Percentiles rank a stretch among this genome's conserved stretches.
phyloP scores from a whole-genome alignment of 352 stramenopile genomes.

The Pythium scleroteichum region DNA sequence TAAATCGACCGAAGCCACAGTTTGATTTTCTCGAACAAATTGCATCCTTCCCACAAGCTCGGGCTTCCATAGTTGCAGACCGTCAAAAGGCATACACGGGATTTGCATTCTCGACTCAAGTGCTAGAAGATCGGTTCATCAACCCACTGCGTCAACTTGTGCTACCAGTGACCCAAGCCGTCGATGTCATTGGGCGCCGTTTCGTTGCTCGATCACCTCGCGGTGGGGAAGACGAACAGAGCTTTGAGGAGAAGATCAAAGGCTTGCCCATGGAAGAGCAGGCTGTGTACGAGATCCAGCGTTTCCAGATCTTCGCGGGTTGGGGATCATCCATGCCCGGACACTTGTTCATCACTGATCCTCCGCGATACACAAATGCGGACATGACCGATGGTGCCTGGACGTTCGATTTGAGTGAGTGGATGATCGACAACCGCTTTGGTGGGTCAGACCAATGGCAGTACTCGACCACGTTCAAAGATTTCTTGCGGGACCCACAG shows the following conservation, averaged over 20 bases:
- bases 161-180: slow-evolving; percentile 62
- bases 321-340: slow-evolving; percentile 79
- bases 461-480: slow-evolving; percentile 85
- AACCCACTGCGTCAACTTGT: slow-evolving; percentile 78
- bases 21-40: slow-evolving; percentile 62
- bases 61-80: slow-evolving; percentile 12
- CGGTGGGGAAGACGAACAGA: slow-evolving; percentile 26
- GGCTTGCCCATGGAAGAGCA: slow-evolving; percentile 61
- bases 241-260: slow-evolving; percentile 70
- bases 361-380: slow-evolving; percentile 74
- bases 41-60: slow-evolving; percentile 17
- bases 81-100: slow-evolving; percentile 70
- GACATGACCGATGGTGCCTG: slow-evolving; percentile 66
- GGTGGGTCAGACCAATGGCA: slow-evolving; percentile 81
- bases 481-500: slow-evolving; percentile 69
- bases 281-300: slow-evolving; percentile 80
- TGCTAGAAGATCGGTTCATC: slow-evolving; percentile 76
- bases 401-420: slow-evolving; percentile 67
- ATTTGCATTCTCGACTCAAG: slow-evolving; percentile 83
- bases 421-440: slow-evolving; percentile 76
- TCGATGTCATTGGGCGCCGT: slow-evolving; percentile 30
- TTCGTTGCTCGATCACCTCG: slow-evolving; percentile 18
- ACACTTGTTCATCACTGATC: slow-evolving; percentile 76
- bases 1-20: slow-evolving; percentile 52
- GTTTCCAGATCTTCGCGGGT: slow-evolving; percentile 81